Evolutionary conservation across 768 basidiomycete genomes (phyloP), one percentile per base, ranked within the genome.

Genomic region (Favolaschia claudopus): DNA sequence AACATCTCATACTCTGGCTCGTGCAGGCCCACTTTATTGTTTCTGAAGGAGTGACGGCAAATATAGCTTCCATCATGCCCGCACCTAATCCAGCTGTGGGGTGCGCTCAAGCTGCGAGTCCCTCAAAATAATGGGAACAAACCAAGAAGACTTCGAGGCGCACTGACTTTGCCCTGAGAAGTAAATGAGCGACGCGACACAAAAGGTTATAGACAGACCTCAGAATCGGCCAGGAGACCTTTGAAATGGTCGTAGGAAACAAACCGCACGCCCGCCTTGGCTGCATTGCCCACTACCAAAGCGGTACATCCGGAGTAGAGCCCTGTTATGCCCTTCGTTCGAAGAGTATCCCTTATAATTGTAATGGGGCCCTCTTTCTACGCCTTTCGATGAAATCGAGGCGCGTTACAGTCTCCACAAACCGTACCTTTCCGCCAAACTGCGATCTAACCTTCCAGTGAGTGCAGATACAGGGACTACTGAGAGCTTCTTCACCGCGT

Each of bases 11-110:
- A 20, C 7, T 19, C 17, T 2, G 8, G 22, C 1, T 17, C 14
- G 22, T 19, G 9, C 34, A 29, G 2, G 74, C 91, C 37, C 44
- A 96, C 96, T 99, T 99, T 81, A 99, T 97, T 0, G 96, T 99
- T 73, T 99, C 96, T 13, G 93, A 95, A 3, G 96, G 96, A 0
- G 96, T 99, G 4, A 99, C 96, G 2, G 96, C 96, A 54, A 98
- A 86, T 20, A 98, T 71, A 1, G 96, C 94, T 73, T 99, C 96
- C 68, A 81, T 89, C 87, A 95, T 86, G 4, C 96, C 96, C 2
- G 96, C 96, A 28, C 90, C 89, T 12, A 93, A 76, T 28, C 92
- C 91, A 58, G 92, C 91, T 87, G 66, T 47, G 36, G n/a, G 13
- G 39, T 8, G 15, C 31, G 33, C 44, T 36, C 24, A 64, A 46